Conservation (phyloP, 371 early-diverging fungal species). For the Apophysomyces variabilis region DNA sequence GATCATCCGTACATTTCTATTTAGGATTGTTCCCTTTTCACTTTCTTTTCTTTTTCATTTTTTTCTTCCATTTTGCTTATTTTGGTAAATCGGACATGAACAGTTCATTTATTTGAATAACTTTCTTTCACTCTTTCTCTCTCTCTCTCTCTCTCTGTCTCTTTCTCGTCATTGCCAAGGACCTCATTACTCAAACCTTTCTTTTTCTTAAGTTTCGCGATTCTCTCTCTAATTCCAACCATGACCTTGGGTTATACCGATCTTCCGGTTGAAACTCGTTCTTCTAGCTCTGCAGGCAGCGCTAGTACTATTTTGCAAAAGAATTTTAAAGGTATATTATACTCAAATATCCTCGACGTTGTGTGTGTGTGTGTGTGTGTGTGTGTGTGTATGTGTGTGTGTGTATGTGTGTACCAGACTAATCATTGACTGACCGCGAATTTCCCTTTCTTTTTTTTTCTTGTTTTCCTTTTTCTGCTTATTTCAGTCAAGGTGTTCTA, state of each 20-base stretch:
- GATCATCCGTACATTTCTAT: no score
- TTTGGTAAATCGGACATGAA: slow-evolving; percentile 7
- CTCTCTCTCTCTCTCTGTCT: slow-evolving; percentile 13
- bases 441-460: no score
- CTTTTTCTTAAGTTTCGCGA: slow-evolving; percentile 11
- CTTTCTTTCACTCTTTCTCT: neutral
- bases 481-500: slow-evolving; percentile 45
- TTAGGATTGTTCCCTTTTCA: neutral
- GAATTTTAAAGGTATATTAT: slow-evolving; percentile 13
- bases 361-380: neutral
- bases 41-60: neutral
- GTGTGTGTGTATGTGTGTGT: neutral
- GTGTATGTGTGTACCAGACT: neutral
- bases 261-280: neutral
- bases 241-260: slow-evolving; percentile 1
- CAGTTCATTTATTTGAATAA: neutral
- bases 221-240: slow-evolving; percentile 1
- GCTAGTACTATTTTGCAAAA: slow-evolving; percentile 2
- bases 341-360: neutral
- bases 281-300: slow-evolving; percentile 3
- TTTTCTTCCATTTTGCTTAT: slow-evolving; percentile 7
- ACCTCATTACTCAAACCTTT: neutral
- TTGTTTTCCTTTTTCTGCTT: neutral
- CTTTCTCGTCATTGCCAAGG: neutral
- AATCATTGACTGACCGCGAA: no score